Evolutionary conservation across 305 asterid species (phyloP).

Genomic region (Rubia balearica): DNA sequence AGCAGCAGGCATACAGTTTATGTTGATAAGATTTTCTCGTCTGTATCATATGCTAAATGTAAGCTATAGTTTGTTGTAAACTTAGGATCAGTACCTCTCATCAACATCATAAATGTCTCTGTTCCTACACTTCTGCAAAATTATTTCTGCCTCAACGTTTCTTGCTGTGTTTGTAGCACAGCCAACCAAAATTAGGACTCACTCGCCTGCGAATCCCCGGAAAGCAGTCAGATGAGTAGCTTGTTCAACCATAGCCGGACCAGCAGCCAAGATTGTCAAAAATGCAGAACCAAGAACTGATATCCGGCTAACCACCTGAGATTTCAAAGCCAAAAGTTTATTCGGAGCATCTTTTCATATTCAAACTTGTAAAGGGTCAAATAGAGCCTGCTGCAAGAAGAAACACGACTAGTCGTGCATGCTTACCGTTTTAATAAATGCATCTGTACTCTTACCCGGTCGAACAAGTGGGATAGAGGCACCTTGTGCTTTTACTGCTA

Average conservation of each 20-base stretch:
- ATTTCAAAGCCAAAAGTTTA: slow-evolving; percentile 7
- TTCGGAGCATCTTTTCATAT: neutral
- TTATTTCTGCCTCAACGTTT: slow-evolving; percentile 91
- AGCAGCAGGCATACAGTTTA: neutral
- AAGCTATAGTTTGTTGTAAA: neutral
- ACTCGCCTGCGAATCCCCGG: slow-evolving; percentile 87
- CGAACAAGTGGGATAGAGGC: slow-evolving; percentile 91
- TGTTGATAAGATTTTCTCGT: neutral
- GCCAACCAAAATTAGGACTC: slow-evolving; percentile 87
- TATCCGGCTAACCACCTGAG: slow-evolving; percentile 79
- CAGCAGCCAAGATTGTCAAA: slow-evolving; percentile 80
- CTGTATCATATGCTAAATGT: slow-evolving; percentile 3
- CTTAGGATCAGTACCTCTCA: slow-evolving; percentile 17
- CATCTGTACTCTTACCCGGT: slow-evolving; percentile 91
- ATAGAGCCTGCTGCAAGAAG: neutral
- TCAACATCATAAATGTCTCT: slow-evolving; percentile 50
- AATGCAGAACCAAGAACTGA: slow-evolving; percentile 86
- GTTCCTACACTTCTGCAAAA: slow-evolving; percentile 83
- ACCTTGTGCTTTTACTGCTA: slow-evolving; percentile 97
- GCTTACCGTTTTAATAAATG: slow-evolving; percentile 67
- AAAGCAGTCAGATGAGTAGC: slow-evolving; percentile 87
- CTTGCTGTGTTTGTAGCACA: slow-evolving; percentile 94
- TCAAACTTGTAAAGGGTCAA: neutral
- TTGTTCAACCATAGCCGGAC: slow-evolving; percentile 89
- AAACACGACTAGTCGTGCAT: neutral